Conservation (phyloP, 148 eudicot genomes). For the Camellia sinensis region DNA sequence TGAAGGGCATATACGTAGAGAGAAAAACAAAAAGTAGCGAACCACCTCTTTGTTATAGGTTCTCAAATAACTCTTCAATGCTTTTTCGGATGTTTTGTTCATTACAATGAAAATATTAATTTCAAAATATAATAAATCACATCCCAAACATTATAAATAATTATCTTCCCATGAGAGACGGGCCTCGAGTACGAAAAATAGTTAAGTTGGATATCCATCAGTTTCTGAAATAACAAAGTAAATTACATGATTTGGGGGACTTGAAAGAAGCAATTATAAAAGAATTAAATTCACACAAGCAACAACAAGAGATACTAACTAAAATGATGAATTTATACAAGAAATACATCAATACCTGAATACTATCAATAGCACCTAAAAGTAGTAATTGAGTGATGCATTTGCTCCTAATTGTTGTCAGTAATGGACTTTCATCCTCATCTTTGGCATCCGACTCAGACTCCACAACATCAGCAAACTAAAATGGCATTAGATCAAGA, state of each 20-base stretch:
- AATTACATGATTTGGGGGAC: conserved; percentile 4
- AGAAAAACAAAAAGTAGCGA: neutral
- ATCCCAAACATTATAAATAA: neutral
- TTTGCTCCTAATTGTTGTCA: conserved; percentile 84
- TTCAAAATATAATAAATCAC: neutral
- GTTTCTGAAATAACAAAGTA: neutral
- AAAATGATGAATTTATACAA: neutral
- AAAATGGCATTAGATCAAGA: conserved; percentile 19
- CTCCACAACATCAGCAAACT: conserved; percentile 57
- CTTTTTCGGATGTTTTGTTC: neutral
- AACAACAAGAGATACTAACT: neutral
- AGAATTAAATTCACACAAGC: neutral
- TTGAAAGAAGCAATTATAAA: neutral
- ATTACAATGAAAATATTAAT: neutral
- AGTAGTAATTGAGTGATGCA: conserved; percentile 88
- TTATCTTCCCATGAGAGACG: neutral
- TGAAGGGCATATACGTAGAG: neutral
- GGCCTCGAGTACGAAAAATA: neutral
- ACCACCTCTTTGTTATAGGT: neutral
- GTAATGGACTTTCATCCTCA: conserved; percentile 60
- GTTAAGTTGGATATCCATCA: conserved; percentile 4
- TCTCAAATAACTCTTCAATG: neutral
- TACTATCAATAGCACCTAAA: conserved; percentile 79
- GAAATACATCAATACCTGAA: conserved; percentile 59
- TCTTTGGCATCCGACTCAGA: conserved; percentile 55